Percentiles rank a stretch among this genome's conserved stretches.
Conservation (phyloP, 2,329 filamentous ascomycete species). For the Didymella glomerata region DNA sequence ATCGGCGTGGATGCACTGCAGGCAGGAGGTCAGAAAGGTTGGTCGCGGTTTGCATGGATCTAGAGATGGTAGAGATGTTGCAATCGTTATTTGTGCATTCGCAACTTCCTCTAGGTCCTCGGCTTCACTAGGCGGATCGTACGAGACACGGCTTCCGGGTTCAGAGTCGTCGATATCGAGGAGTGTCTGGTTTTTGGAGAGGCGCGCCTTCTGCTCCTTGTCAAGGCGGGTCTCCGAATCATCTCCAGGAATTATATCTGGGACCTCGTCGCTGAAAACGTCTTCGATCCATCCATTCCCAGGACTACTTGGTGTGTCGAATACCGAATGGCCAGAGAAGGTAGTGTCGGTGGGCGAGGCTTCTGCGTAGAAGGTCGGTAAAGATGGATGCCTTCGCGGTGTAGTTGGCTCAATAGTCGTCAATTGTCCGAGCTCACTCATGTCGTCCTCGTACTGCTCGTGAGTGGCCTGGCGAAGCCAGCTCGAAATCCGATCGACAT, state of each 20-base stretch:
- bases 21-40: conserved; percentile 41
- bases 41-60: conserved; percentile 19
- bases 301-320: not conserved
- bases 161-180: not conserved
- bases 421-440: not conserved
- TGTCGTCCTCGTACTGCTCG: not conserved
- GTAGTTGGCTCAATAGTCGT: not conserved
- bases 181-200: too few species aligned
- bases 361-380: not conserved
- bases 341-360: conserved; percentile 10
- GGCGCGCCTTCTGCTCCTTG: not conserved
- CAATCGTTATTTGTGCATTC: too few species aligned
- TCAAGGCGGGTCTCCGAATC: not conserved
- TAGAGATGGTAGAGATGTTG: not conserved
- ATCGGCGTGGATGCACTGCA: conserved; percentile 37
- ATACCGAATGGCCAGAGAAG: conserved; percentile 1
- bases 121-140: not conserved
- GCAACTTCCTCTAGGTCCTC: not conserved
- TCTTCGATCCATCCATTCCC: not conserved
- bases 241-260: not conserved
- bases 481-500: not conserved
- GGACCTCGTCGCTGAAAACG: conserved; percentile 5
- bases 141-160: not conserved
- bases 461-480: conserved; percentile 5
- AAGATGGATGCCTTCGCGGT: not conserved